Evolutionary conservation across 805 yeast species (phyloP).

Genomic region (Metschnikowia proteae): DNA sequence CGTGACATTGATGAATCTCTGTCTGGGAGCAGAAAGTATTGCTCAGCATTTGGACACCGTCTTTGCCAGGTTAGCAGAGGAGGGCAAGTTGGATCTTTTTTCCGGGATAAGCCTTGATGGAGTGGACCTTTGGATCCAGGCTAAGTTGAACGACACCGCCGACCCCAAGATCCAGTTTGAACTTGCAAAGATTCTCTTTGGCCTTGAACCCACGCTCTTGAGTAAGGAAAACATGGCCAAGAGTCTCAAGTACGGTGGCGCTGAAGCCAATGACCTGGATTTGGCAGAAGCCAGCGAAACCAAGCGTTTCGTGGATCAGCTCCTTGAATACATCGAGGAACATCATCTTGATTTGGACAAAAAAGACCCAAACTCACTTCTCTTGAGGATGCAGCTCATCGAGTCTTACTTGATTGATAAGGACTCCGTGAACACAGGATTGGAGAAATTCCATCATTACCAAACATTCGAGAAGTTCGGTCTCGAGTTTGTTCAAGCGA

Average conservation of each 20-base stretch:
- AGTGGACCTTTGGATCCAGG: background rate
- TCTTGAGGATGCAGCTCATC: slow-evolving; percentile 30
- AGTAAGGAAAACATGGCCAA: slow-evolving; percentile 13
- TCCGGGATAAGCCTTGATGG: background rate
- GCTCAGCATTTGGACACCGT: background rate
- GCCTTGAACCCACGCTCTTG: slow-evolving; percentile 12
- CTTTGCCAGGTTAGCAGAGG: background rate
- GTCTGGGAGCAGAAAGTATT: slow-evolving; percentile 4
- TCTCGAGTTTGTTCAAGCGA: slow-evolving; percentile 38
- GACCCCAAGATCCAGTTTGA: background rate
- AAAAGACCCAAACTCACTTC: slow-evolving; percentile 26
- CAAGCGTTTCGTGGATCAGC: slow-evolving; percentile 7
- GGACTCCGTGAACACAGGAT: slow-evolving; percentile 26
- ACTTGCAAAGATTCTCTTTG: slow-evolving; percentile 11
- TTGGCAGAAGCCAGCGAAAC: background rate
- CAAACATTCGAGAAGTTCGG: slow-evolving; percentile 37
- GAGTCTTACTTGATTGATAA: slow-evolving; percentile 31
- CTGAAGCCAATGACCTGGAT: background rate
- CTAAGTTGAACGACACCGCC: background rate
- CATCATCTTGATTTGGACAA: slow-evolving; percentile 24
- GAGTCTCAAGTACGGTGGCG: slow-evolving; percentile 1
- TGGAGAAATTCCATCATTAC: slow-evolving; percentile 39
- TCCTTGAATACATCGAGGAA: slow-evolving; percentile 21
- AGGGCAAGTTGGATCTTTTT: background rate
- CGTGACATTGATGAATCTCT: slow-evolving; percentile 11